Evolutionary conservation across 768 basidiomycete species (phyloP).

Genomic region (Lanmaoa rubissima): DNA sequence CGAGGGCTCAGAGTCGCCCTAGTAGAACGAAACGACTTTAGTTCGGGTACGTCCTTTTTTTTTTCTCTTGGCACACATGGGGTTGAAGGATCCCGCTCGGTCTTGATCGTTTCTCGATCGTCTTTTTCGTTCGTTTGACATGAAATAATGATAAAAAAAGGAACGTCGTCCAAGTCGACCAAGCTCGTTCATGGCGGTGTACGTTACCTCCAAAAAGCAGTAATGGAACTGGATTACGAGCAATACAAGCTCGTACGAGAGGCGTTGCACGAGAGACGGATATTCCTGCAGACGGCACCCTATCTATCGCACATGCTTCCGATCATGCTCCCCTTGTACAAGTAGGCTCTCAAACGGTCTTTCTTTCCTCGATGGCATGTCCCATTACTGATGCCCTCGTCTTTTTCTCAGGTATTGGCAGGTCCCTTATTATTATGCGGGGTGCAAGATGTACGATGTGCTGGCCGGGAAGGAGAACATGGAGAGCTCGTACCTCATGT

Average conservation of each 20-base stretch:
- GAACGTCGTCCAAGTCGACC: conserved; percentile 88
- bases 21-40: conserved; percentile 92
- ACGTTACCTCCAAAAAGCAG: conserved; percentile 94
- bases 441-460: conserved; percentile 95
- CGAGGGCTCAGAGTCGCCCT: conserved; percentile 90
- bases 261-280: conserved; percentile 87
- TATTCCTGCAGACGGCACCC: conserved; percentile 94
- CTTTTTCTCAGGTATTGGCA: conserved; percentile 76
- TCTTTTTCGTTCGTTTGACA: too few relatives aligned
- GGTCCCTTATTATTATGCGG: conserved; percentile 92
- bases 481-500: conserved; percentile 94
- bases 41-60: conserved; percentile 53
- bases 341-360: conserved; percentile 41
- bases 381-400: conserved; percentile 1
- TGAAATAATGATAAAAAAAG: background rate
- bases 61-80: background rate
- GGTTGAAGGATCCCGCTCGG: too few relatives aligned
- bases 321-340: conserved; percentile 97
- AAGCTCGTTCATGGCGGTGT: conserved; percentile 99
- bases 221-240: conserved; percentile 93
- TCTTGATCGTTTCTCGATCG: too few relatives aligned
- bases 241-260: conserved; percentile 96
- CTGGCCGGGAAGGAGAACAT: conserved; percentile 96
- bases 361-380: background rate
- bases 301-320: conserved; percentile 92